Evolutionary conservation across 768 basidiomycete species (phyloP), one percentile per base, ranked within the genome.

Genomic region (Auricularia sp.): DNA sequence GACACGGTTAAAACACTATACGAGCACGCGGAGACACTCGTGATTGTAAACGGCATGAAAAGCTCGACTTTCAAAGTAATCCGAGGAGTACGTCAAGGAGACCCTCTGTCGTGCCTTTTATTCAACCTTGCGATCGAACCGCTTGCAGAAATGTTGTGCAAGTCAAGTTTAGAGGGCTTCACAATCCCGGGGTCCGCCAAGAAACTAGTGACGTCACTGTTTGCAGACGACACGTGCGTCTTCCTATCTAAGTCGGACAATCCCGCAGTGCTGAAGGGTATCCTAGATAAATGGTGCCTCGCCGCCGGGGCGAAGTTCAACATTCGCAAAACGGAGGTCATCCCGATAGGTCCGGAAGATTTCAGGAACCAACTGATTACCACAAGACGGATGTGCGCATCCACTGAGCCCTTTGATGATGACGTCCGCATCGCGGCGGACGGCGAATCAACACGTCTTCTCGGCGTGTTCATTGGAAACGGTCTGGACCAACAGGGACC

Each of bases 221-320:
- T 79, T 65, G 77, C 78, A 0, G 77, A 81, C 65, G 78, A 80
- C 65, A 79, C 78, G 10, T 74, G 73, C 1, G 72, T 74, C 0
- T 77, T 70, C 66, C 73, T 81, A 0, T 67, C 67, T 3, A 67
- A 72, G 47, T 7, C 63, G 0, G 78, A 81, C 62, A 59, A 67
- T 4, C 73, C 73, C 11, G 53, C 62, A 0, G 64, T 64, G 0
- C 72, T 82, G 0, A 36, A 68, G 2, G 0, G 36, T 0, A 71
- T 80, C 1, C 77, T 81, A 0, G 35, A 72, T 0, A 54, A 42
- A 0, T 83, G 81, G 81, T 82, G 78, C 64, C 21, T n/a, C 0
- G 77, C 74, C 3, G 76, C 77, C 7, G 68, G 73, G 0, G 80
- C 79, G 0, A 77, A 75, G 42, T 82, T 81, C 66, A 82, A 81